Evolutionary conservation across 73 alveolate species (phyloP), one percentile per base, ranked within the genome.

Genomic region (Paramecium octaurelia): DNA sequence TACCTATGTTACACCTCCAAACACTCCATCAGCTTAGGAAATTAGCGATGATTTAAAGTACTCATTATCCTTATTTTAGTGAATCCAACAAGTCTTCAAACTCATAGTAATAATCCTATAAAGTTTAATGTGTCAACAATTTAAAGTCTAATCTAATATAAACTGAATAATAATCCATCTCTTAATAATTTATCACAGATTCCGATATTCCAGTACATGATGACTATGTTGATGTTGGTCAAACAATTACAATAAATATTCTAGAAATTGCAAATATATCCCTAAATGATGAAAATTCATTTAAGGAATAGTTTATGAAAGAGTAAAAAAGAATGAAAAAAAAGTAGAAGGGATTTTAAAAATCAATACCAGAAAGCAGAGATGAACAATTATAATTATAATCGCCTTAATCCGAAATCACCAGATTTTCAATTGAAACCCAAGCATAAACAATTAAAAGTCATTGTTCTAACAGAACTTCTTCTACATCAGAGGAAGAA

Each of bases 361-460:
- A 64, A 34, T 64, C 84, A 1, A 64, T 64, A 3, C 84, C 84
- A 23, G 84, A 64, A 64, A 64, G 84, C 10, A 64, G 84, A 64
- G 84, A 64, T 64, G 84, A 64, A 64, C 29, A 64, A 64, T 64
- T 64, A 64, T 64, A 64, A 64, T 64, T 64, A 64, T 34, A 64
- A 64, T 64, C 84, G 12, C 84, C 84, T 27, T 64, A 64, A 64
- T 64, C 84, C 5, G 84, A 64, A 64, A 64, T 64, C 5, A 64
- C 84, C 31, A 64, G 84, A 64, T 64, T 64, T 64, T 64, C 84
- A 16, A 64, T 64, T 9, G 84, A 64, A 64, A 64, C 84, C 3
- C 31, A 64, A 34, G 84, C 84, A 12, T 64, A 64, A 27, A 64
- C 84, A 64, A 64, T 64, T 14, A 27, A 27, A 24, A 64, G 84